Base-by-base conservation (phyloP, 306 rosid species). In the Begonia peltatifolia region DNA sequence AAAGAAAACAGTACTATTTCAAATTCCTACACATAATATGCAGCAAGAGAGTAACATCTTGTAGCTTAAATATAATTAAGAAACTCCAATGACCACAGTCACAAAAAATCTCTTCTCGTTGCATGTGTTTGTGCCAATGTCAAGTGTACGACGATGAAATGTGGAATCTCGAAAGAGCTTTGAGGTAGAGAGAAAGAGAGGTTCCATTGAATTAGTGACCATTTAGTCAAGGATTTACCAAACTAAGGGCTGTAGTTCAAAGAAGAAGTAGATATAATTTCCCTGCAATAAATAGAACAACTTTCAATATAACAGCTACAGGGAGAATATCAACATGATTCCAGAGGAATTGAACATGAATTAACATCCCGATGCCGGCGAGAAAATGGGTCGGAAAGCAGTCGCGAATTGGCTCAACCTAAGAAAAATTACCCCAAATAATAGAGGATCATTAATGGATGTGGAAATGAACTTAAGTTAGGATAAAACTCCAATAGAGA, bases 301-400 rank as follows among this genome's bases (percentile, higher is more conserved):
- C 54, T 14, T 49, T 68, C 56, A 60, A 74, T 61, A 86, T 79
- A 68, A 92, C 96, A 62, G 96, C 77, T 57, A 96, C 99, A 55
- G 86, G 71, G 66, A 92, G 81, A 53, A 86, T 92, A 67, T 92
- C 96, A 77, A 92, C 90, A 55, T 86, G 94, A 68, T 71, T 86
- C 96, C 99, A 92, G 47, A 92, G 96, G 75, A 92, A 86, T 54
- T 86, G 99, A 64, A 92, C 94, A 68, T 86, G 83, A 69, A 92
- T 92, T 62, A 86, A 76, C 99, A 86, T 92, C 74, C 99, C 96
- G 71, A 92, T 86, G 87, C 96, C 81, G 64, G 96, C 99, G 23
- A 92, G 89, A 71, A 92, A 92, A 66, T 79, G 87, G 30, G 99
- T 94, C 18, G 96, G 94, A 61, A 92, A 92, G 53, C 83, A 71